phyloP scores from a whole-genome alignment of 805 yeast genomes.

The Saccharomyces mikatae region DNA sequence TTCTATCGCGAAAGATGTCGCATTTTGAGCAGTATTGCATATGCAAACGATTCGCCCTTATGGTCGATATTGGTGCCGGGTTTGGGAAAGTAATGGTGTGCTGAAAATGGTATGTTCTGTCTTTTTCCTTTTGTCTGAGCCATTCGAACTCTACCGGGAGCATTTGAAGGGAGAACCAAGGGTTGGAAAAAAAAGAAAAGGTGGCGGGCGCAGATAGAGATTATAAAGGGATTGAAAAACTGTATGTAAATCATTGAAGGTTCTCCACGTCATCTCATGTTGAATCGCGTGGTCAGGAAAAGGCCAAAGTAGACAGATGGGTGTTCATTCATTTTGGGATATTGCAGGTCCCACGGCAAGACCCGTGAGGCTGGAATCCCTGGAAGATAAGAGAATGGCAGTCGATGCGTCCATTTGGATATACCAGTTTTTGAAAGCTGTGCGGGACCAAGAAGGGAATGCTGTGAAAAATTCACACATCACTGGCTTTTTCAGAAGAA shows the following conservation, averaged over 20 bases:
- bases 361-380: conserved; percentile 82
- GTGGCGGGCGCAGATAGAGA: not conserved
- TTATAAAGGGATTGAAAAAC: not conserved
- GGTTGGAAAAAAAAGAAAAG: not conserved
- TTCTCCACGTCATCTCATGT: not conserved
- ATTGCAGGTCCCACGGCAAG: conserved; percentile 81
- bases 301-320: conserved; percentile 46
- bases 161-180: not conserved
- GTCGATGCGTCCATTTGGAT: conserved; percentile 99
- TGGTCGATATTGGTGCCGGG: not conserved
- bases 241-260: not conserved
- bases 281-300: not conserved
- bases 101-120: not conserved
- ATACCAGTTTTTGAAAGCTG: conserved; percentile 92
- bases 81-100: not conserved
- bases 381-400: conserved; percentile 72
- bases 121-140: not conserved
- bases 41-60: not conserved
- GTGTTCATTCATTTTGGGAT: conserved; percentile 93
- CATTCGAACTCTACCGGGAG: not conserved
- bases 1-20: no score
- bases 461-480: conserved; percentile 74
- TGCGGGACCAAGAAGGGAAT: conserved; percentile 77
- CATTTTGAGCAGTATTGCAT: no score
- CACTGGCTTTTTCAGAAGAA: conserved; percentile 91